Conservation (phyloP, 1,284 basidiomycete species). For the Xerocomus amazonicus region DNA sequence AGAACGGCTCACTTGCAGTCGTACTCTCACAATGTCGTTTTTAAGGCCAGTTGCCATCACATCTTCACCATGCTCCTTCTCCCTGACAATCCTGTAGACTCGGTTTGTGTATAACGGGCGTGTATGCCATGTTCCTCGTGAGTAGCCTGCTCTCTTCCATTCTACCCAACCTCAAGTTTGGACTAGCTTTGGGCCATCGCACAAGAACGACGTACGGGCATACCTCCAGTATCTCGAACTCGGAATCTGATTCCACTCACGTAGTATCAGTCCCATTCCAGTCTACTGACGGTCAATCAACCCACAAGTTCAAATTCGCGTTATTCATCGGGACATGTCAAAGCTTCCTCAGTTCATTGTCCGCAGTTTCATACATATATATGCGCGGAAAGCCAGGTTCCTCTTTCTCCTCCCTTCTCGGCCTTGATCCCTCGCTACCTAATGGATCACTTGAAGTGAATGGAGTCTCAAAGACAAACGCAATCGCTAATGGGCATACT, state of each 20-base stretch:
- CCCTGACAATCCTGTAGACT: constrained; percentile 41
- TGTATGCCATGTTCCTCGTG: constrained; percentile 78
- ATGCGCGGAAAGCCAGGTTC: constrained; percentile 55
- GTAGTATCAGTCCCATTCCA: constrained; percentile 83
- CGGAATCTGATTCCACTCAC: constrained; percentile 8
- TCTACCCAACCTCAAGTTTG: constrained; percentile 7
- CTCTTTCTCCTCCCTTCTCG: constrained; percentile 53
- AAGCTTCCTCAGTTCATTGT: constrained; percentile 75
- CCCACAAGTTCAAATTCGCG: constrained; percentile 83
- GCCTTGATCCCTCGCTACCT: constrained; percentile 39
- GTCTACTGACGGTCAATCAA: constrained; percentile 55
- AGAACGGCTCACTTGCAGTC: no score
- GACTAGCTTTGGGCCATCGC: constrained; percentile 78
- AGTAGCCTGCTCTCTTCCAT: constrained; percentile 25
- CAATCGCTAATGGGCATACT: constrained; percentile 19
- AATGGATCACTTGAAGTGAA: constrained; percentile 31
- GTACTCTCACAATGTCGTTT: constrained; percentile 21
- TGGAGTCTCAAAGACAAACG: constrained; percentile 25
- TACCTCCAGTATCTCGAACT: neutral
- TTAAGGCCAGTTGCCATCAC: constrained; percentile 20
- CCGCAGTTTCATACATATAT: constrained; percentile 79
- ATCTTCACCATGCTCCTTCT: neutral
- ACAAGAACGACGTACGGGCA: constrained; percentile 79
- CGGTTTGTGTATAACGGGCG: constrained; percentile 61
- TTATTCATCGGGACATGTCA: constrained; percentile 88